Percentiles rank a stretch among this genome's conserved stretches.
phyloP scores from a whole-genome alignment of 2,329 filamentous ascomycete species.

The Colletotrichum lindemuthianum region DNA sequence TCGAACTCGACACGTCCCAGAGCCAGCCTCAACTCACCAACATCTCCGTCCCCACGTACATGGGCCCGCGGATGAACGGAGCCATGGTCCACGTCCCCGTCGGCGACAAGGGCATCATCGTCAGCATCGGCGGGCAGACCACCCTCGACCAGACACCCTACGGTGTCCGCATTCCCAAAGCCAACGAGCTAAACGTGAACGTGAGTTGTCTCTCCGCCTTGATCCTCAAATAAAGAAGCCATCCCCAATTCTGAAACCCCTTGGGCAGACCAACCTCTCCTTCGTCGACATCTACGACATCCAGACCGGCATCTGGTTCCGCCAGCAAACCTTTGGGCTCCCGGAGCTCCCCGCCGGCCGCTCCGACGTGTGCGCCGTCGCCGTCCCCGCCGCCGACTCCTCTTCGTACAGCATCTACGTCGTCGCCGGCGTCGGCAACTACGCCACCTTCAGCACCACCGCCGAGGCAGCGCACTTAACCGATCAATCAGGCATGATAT shows the following conservation, averaged over 20 bases:
- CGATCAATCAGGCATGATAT: too few species aligned
- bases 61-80: slow-evolving; percentile 39
- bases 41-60: slow-evolving; percentile 36
- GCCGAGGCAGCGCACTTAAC: too few species aligned
- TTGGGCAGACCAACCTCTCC: slow-evolving; percentile 29
- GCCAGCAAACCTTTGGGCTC: slow-evolving; percentile 37
- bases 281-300: slow-evolving; percentile 39
- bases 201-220: background rate
- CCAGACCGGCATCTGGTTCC: slow-evolving; percentile 38
- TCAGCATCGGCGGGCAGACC: slow-evolving; percentile 35
- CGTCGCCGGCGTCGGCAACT: slow-evolving; percentile 37
- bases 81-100: slow-evolving; percentile 38
- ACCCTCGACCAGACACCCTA: slow-evolving; percentile 31
- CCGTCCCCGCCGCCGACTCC: slow-evolving; percentile 34
- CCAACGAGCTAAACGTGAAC: slow-evolving; percentile 17
- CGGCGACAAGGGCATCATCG: slow-evolving; percentile 35
- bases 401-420: slow-evolving; percentile 39
- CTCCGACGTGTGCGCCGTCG: slow-evolving; percentile 38
- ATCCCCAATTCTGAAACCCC: too few species aligned
- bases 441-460: slow-evolving; percentile 28
- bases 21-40: slow-evolving; percentile 36
- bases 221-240: background rate
- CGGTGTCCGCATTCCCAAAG: slow-evolving; percentile 6
- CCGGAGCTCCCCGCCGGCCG: slow-evolving; percentile 34
- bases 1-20: slow-evolving; percentile 33